Conservation (phyloP, 2,329 filamentous ascomycete genomes). For the Apiospora kogelbergensis region DNA sequence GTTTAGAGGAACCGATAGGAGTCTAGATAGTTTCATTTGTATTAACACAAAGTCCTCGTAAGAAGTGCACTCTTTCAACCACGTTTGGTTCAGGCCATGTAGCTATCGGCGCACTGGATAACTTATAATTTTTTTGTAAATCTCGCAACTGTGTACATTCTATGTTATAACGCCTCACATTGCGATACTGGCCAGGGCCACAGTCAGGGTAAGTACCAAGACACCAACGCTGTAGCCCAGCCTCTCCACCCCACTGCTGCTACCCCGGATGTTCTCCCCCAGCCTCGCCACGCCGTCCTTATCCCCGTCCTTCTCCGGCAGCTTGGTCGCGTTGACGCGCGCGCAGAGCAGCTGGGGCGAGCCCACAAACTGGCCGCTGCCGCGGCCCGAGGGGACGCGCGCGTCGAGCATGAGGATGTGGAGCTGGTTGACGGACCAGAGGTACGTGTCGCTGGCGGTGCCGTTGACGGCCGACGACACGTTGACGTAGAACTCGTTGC, state of each 20-base stretch:
- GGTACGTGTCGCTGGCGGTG: not conserved
- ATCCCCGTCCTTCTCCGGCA: not conserved
- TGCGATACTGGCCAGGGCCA: not conserved
- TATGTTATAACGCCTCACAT: not conserved
- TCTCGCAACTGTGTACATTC: no score
- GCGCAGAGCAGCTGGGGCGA: not conserved
- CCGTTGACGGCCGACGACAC: not conserved
- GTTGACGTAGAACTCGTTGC: constrained; percentile 2
- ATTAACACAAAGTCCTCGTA: no score
- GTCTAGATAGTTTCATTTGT: no score
- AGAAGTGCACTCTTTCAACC: no score
- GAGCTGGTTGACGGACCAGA: not conserved
- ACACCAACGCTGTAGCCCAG: not conserved
- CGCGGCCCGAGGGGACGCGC: not conserved
- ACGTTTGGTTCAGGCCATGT: not conserved
- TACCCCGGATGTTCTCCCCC: not conserved
- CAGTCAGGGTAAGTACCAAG: not conserved
- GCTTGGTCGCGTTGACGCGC: constrained; percentile 7
- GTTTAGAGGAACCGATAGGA: no score
- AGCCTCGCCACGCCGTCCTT: not conserved
- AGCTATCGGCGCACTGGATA: no score
- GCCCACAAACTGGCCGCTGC: not conserved
- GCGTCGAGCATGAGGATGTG: constrained; percentile 6
- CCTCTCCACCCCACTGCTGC: not conserved
- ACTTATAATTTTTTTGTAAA: no score